Percentiles rank a stretch among this genome's conserved stretches.
These are phyloP conservation scores for Cercospora sesami DNA, from an alignment of 2,329 filamentous ascomycete genomes.

Conservation along the genomic window DNA sequence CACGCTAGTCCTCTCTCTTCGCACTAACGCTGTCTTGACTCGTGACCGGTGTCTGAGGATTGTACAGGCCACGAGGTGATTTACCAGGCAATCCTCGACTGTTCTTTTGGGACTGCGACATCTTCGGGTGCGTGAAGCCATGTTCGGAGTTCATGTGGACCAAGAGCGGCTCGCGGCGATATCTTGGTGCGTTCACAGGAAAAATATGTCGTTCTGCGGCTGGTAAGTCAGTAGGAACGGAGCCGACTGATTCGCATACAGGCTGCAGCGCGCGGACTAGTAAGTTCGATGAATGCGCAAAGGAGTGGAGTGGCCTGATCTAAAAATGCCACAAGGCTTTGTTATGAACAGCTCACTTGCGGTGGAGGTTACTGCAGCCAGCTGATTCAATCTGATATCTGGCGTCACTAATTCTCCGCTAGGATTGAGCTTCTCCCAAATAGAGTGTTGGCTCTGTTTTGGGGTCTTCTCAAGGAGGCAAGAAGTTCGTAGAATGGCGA, in stretches of 20 bases:
- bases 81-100: background rate
- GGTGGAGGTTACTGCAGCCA: background rate
- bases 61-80: background rate
- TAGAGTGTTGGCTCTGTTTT: background rate
- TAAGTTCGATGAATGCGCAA: background rate
- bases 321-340: background rate
- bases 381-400: background rate
- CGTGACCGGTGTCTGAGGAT: background rate
- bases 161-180: background rate
- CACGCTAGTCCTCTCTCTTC: background rate
- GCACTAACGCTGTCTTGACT: background rate
- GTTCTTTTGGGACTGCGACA: background rate
- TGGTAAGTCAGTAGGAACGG: background rate
- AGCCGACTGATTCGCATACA: background rate
- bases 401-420: background rate
- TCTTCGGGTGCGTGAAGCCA: background rate
- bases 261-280: background rate
- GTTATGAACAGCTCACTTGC: background rate
- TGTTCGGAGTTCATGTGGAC: background rate
- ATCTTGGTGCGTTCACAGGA: background rate
- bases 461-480: background rate
- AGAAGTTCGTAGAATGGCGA: background rate
- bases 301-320: background rate
- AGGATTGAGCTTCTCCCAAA: background rate
- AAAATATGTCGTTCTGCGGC: background rate